These are phyloP conservation scores for Phragmites australis DNA, from an alignment of 176 grass and related monocot species.

Conservation along the genomic window DNA sequence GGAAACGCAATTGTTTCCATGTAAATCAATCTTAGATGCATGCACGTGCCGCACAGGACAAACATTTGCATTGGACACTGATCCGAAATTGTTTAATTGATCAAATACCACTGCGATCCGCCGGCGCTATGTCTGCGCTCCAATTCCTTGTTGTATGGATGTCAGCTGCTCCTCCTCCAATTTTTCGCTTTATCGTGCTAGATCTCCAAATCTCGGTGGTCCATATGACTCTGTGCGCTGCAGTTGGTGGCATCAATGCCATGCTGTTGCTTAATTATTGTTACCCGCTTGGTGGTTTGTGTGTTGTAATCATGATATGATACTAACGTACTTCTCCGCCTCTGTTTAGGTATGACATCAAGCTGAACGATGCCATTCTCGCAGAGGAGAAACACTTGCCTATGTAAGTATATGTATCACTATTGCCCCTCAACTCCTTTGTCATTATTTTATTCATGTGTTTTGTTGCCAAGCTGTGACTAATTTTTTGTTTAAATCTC, in stretches of 20 bases:
- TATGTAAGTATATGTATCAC: slow-evolving; percentile 57
- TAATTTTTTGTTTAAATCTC: neutral
- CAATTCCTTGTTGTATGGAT: neutral
- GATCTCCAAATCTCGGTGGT: neutral
- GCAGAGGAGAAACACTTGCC: slow-evolving; percentile 85
- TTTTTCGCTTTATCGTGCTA: neutral
- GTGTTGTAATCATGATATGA: slow-evolving; percentile 11
- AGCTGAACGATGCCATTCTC: slow-evolving; percentile 88
- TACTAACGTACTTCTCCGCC: slow-evolving; percentile 18
- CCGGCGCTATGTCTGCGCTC: neutral
- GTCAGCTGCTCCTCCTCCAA: neutral
- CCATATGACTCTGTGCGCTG: neutral
- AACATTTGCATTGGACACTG: neutral
- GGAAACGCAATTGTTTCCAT: neutral
- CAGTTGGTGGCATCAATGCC: neutral
- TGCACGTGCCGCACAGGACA: slow-evolving; percentile 1
- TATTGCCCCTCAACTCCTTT: neutral
- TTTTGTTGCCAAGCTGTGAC: neutral
- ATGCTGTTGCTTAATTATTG: neutral
- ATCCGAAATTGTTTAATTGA: slow-evolving; percentile 4
- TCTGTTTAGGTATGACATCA: slow-evolving; percentile 74
- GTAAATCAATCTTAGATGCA: slow-evolving; percentile 6
- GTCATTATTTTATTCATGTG: neutral
- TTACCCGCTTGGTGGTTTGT: neutral
- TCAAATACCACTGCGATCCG: neutral